Conservation (phyloP, 192 early-diverging fungal genomes). For the Backusella parvicylindrica region DNA sequence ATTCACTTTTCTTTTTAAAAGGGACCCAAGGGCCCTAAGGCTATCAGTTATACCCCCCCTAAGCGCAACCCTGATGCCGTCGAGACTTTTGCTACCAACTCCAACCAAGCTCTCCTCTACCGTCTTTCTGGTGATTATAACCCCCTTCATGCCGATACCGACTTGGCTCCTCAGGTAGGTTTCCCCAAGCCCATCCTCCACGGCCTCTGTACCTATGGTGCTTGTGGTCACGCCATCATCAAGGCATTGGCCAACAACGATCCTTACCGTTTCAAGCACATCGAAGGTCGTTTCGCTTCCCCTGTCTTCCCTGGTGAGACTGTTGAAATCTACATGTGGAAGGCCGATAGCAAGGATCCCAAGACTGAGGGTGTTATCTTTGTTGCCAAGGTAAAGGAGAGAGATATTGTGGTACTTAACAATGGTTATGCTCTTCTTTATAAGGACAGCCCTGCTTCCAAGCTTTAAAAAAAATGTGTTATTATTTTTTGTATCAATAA, state of each 20-base stretch:
- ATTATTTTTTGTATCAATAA: not conserved
- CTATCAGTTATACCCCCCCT: slow-evolving; percentile 44
- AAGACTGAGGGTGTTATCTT: slow-evolving; percentile 54
- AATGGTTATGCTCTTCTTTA: slow-evolving; percentile 51
- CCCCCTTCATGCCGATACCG: slow-evolving; percentile 72
- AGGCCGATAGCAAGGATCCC: slow-evolving; percentile 44
- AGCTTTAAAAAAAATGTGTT: too few relatives aligned
- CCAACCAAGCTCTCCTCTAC: slow-evolving; percentile 65
- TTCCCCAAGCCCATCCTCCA: slow-evolving; percentile 74
- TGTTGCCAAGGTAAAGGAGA: slow-evolving; percentile 53
- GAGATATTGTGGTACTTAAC: slow-evolving; percentile 58
- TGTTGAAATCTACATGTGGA: slow-evolving; percentile 69
- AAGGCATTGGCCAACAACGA: slow-evolving; percentile 52
- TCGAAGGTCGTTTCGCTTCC: slow-evolving; percentile 61
- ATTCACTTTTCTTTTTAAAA: not conserved
- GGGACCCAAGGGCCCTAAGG: slow-evolving; percentile 69
- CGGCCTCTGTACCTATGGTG: slow-evolving; percentile 62
- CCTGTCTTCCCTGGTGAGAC: slow-evolving; percentile 78
- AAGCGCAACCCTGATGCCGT: slow-evolving; percentile 58
- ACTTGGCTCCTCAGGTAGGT: slow-evolving; percentile 60
- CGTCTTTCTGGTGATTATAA: slow-evolving; percentile 78
- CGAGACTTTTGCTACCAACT: slow-evolving; percentile 39
- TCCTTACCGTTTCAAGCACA: slow-evolving; percentile 54
- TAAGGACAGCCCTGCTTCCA: slow-evolving; percentile 5
- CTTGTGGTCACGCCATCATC: slow-evolving; percentile 55